Base-by-base conservation (phyloP, 495 filamentous ascomycete genomes). In the Podospora didyma region DNA sequence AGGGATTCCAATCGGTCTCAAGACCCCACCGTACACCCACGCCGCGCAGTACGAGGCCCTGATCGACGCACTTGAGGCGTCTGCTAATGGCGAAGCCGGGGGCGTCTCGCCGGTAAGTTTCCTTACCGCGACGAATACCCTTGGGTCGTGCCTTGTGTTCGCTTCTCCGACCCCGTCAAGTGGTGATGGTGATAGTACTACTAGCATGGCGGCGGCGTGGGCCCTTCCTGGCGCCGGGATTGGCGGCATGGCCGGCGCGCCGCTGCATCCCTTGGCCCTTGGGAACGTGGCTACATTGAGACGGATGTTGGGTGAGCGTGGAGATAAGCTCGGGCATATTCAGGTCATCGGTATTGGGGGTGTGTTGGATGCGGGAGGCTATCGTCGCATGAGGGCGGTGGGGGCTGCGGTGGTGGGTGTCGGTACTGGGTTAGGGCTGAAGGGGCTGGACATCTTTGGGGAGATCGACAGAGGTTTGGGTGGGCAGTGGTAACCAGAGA, bases 1-100 rank as follows among this genome's bases (percentile, higher is more conserved):
- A 2, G 62, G 57, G n/a, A 64, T 69, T 12, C 67, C 69, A 0
- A 61, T 89, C 39, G 87, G 88, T 0, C 67, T 90, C 46, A 90
- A 90, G 60, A 83, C 79, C 3, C 86, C 87, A 28, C 87, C 87
- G 3, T 90, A 88, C 62, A 90, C 88, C 0, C 79, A 88, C 60
- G 61, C 73, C 1, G 80, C 71, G 0, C 79, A 90, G 62, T 90
- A 81, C 67, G 45, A 70, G 3, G 72, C 69, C 16, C 62, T 90
- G 11, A 69, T 84, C 7, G 45, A 54, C 5, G 79, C 82, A 16
- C 68, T 86, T 10, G 60, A 78, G 1, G 67, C 70, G 4, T 56
- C 61, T 6, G 60, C 64, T 21, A n/a, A n/a, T n/a, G 55, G 6
- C 19, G 51, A 14, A 1, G 39, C 17, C 7, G 26, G n/a, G 0